phyloP scores from a whole-genome alignment of 108 stramenopile genomes.

The Skeletonema menzelii region DNA sequence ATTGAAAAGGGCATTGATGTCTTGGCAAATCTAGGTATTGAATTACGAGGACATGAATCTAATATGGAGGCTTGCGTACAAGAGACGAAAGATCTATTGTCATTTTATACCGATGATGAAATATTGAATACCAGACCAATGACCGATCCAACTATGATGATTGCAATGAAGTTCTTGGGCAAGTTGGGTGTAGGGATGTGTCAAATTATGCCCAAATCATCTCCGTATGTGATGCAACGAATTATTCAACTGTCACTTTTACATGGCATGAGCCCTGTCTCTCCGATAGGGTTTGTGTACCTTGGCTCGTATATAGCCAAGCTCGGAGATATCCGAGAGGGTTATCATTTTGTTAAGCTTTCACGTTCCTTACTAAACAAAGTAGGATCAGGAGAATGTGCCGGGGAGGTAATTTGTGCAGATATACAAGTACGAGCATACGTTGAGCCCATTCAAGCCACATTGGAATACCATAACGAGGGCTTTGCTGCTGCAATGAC shows the following conservation, averaged over 20 bases:
- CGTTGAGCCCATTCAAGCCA: conserved; percentile 5
- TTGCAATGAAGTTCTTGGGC: conserved; percentile 12
- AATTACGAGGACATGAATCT: not conserved
- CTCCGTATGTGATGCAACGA: not conserved
- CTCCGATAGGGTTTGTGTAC: conserved; percentile 11
- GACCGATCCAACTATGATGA: conserved; percentile 11
- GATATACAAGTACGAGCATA: conserved; percentile 3
- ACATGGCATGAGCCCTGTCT: conserved; percentile 6
- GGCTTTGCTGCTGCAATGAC: conserved; percentile 10
- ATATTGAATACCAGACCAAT: conserved; percentile 7
- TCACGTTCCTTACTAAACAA: not conserved
- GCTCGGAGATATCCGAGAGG: conserved; percentile 6
- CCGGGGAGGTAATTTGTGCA: conserved; percentile 6
- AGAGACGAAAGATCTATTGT: not conserved
- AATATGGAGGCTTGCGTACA: not conserved
- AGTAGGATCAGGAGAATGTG: not conserved
- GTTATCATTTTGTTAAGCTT: conserved; percentile 7
- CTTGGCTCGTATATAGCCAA: conserved; percentile 4
- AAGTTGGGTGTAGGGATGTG: not conserved
- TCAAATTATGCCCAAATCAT: not conserved
- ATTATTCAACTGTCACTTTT: conserved; percentile 10
- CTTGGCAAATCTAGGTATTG: conserved; percentile 2
- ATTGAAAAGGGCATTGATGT: not conserved
- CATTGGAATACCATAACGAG: conserved; percentile 1
- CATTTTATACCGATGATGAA: not conserved